Evolutionary conservation across 2,329 filamentous ascomycete genomes (phyloP), one percentile per base, ranked within the genome.

Genomic region (Aureobasidium sp.): DNA sequence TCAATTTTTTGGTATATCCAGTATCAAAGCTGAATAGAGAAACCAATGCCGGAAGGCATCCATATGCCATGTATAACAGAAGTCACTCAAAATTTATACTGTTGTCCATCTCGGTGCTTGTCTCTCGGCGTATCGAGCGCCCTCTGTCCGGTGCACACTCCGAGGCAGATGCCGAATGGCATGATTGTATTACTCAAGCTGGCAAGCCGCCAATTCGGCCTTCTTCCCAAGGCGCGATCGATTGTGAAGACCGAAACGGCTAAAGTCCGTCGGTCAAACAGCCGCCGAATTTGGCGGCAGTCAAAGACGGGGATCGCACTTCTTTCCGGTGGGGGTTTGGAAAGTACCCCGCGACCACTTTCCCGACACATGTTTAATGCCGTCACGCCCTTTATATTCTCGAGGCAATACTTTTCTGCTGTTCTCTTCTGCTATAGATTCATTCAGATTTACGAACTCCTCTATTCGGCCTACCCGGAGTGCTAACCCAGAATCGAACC

Each of bases 331-430:
- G 51, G 51, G 41, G 51, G 51, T 26, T 52, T 37, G 34, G 20
- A 52, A 27, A 39, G 17, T 55, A 55, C 51, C 51, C 51, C 51
- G 51, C 51, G 51, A 55, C 51, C 51, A 55, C 51, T 43, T 55
- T 55, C 51, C 51, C 51, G 51, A 43, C 15, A 26, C 32, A 32
- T 43, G 24, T 41, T 55, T 55, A 32, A 34, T 57, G 41, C 53
- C 53, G 41, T 57, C 53, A 57, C 41, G 34, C 53, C 20, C 53
- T 57, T 46, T 46, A 46, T 57, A 46, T 20, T 57, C 37, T 36
- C 4, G 13, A 15, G 12, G 37, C 27, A 46, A 34, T 34, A 41
- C 29, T 46, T 29, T 46, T 46, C 41, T 46, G 29, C 17, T 46
- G n/a, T 36, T 7, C 10, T 32, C 12, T 32, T 27, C 29, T 39